phyloP scores from a whole-genome alignment of 176 grass and related monocot genomes.

The Tillandsia fasciculata region DNA sequence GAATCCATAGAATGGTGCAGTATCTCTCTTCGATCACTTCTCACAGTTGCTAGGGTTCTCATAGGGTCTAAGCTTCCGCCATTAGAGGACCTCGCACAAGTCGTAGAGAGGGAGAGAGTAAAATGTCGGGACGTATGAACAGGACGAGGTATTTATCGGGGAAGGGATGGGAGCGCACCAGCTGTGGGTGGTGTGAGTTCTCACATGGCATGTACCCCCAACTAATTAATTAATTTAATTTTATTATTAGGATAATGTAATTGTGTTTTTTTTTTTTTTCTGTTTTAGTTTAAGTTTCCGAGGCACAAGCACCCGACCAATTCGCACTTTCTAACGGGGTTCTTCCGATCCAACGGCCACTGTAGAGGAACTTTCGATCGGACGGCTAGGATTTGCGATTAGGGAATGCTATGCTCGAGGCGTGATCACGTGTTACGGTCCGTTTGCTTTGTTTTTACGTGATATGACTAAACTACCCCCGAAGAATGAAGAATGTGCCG shows the following conservation, averaged over 20 bases:
- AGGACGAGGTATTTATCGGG: slow-evolving; percentile 15
- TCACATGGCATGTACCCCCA: slow-evolving; percentile 7
- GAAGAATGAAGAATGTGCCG: neutral
- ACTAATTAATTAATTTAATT: neutral
- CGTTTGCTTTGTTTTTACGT: neutral
- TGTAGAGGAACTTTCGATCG: too few relatives aligned
- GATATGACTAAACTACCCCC: neutral
- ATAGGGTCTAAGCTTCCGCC: neutral
- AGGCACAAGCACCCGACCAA: neutral
- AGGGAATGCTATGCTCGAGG: neutral
- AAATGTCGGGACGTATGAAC: neutral
- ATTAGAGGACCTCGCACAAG: neutral
- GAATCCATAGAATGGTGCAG: neutral
- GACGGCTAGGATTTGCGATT: too few relatives aligned
- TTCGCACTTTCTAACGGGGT: too few relatives aligned
- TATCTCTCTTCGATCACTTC: neutral
- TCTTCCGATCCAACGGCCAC: too few relatives aligned
- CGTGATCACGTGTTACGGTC: neutral
- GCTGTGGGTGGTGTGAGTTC: neutral
- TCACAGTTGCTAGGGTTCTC: neutral
- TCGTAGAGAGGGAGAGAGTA: neutral
- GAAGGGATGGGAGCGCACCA: neutral
- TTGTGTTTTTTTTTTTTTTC: neutral
- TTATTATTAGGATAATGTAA: neutral
- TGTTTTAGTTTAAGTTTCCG: neutral